Base-by-base conservation (phyloP, 768 basidiomycete species). In the Russula emetica region DNA sequence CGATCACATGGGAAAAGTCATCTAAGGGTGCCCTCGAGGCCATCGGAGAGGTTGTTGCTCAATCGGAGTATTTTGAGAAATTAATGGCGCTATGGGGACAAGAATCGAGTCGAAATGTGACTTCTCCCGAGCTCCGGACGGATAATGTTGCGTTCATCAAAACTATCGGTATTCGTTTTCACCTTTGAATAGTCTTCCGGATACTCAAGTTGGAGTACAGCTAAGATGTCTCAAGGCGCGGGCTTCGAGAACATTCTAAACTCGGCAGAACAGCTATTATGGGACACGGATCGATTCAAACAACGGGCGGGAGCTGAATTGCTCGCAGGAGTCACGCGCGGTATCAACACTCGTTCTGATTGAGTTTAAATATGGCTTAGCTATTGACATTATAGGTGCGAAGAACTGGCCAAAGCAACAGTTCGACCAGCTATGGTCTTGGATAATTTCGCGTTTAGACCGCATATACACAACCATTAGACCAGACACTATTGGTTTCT, bases 261-360 rank as follows among this genome's bases (percentile, higher is more conserved):
- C 16, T 76, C 78, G 20, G 78, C 88, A 40, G 90, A 94, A 45
- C 76, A 82, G 14, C 70, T 91, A 32, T 75, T 91, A 45, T 76
- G 74, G 38, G 88, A 88, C 55, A 60, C 79, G 20, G 89, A 93
- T 70, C 88, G 90, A 64, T 93, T 87, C 77, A 92, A 92, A 74
- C 93, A 93, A 71, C 82, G 92, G 28, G 90, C 90, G 32, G 86
- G 86, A 28, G 86, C 85, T 57, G 88, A 88, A 74, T 74, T 94
- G 36, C 72, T 94, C 30, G 79, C 83, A 40, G 94, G 93, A 24
- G 70, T 93, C 54, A 74, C 91, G 60, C 82, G 93, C 66, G 93
- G 89, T 87, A 71, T 58, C 77, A 60, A n/a, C 38, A 36, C 34
- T 58, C 57, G 24, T n/a, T 34, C 26, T 34, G 38, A 34, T 24